Percentiles rank a stretch among this genome's conserved stretches.
phyloP scores from a whole-genome alignment of 306 rosid species.

The Aeschynomene evenia region DNA sequence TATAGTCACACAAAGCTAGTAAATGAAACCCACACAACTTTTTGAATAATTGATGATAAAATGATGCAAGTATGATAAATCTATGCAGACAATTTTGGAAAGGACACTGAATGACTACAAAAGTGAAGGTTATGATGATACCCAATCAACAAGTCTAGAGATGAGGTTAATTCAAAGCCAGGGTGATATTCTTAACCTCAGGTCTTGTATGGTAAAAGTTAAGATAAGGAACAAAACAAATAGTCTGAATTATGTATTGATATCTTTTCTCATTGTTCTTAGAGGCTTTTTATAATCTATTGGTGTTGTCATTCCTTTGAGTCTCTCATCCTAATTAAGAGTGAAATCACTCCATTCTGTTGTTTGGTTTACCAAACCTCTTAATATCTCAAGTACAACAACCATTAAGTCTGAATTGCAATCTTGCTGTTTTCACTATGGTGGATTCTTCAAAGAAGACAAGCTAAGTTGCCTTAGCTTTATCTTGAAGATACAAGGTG shows the following conservation, averaged over 20 bases:
- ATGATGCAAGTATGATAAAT: not conserved
- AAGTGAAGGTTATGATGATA: slow-evolving; percentile 56
- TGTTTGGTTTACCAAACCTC: no score
- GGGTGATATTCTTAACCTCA: slow-evolving; percentile 59
- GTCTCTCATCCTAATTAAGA: no score
- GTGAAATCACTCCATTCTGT: no score
- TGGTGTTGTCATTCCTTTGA: no score
- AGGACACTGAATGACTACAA: slow-evolving; percentile 59
- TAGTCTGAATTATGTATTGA: not conserved
- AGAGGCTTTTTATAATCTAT: not conserved
- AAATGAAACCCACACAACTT: not conserved
- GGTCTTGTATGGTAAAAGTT: not conserved
- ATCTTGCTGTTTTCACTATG: no score
- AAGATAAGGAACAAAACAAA: not conserved
- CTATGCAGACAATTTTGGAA: slow-evolving; percentile 62
- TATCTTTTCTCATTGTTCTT: not conserved
- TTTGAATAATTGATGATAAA: not conserved
- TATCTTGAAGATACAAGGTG: no score
- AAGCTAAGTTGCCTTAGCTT: no score
- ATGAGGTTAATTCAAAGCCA: slow-evolving; percentile 82
- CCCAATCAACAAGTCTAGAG: slow-evolving; percentile 68
- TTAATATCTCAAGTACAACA: no score
- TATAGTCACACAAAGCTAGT: not conserved
- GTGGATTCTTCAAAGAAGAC: no score
- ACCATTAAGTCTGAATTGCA: no score